phyloP scores from a whole-genome alignment of 495 filamentous ascomycete species.

The Coniosporium apollinis region DNA sequence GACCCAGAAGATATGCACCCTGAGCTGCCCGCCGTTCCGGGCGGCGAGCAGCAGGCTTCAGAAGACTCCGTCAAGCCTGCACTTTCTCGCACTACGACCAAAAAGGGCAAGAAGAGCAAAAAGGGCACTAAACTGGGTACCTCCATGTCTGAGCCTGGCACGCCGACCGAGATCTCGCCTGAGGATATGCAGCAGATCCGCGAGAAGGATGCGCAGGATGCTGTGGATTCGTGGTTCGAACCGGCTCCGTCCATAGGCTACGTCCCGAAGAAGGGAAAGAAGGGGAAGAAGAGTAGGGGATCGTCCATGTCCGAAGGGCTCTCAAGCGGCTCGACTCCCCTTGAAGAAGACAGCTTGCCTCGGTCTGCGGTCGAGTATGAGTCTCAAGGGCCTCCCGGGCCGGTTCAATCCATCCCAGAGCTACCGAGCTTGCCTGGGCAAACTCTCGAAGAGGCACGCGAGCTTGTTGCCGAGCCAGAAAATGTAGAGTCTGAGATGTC shows the following conservation, averaged over 20 bases:
- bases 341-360: conserved; percentile 1
- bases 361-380: background rate
- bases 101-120: conserved; percentile 14
- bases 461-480: too few species aligned
- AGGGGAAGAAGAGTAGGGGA: conserved; percentile 13
- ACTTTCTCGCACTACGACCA: conserved; percentile 4
- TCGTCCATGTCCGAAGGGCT: too few species aligned
- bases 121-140: conserved; percentile 12
- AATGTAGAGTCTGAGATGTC: too few species aligned
- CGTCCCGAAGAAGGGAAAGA: conserved; percentile 15
- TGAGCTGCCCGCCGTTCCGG: too few species aligned
- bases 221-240: background rate
- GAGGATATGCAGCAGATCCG: conserved; percentile 9
- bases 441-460: too few species aligned
- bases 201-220: conserved; percentile 4
- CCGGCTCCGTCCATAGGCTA: background rate
- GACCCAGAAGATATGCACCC: conserved; percentile 9
- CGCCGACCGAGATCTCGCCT: conserved; percentile 5
- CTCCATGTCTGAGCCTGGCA: conserved; percentile 4
- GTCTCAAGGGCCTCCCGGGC: background rate
- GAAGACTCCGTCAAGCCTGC: too few species aligned
- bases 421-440: too few species aligned
- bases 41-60: too few species aligned
- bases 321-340: conserved; percentile 1
- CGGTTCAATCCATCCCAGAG: too few species aligned